Percentiles rank a stretch among this genome's conserved stretches.
phyloP scores from a whole-genome alignment of 2,329 filamentous ascomycete genomes.

The Ophiocordyceps unilateralis region DNA sequence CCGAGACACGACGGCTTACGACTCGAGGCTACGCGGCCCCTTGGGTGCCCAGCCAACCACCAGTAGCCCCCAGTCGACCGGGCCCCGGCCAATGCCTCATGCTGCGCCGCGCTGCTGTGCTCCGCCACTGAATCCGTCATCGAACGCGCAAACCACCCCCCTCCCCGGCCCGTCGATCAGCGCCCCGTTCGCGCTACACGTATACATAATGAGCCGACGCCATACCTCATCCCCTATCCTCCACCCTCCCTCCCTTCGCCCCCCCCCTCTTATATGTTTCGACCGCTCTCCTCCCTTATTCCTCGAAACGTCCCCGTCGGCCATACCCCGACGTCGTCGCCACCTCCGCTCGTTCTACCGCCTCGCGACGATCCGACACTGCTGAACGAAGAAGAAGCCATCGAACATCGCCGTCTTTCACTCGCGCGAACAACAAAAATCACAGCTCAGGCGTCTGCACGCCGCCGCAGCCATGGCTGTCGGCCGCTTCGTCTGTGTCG shows the following conservation, averaged over 20 bases:
- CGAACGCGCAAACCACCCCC: neutral
- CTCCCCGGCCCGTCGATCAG: neutral
- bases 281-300: neutral
- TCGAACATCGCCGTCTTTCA: too few relatives aligned
- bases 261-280: neutral
- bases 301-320: neutral
- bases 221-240: neutral
- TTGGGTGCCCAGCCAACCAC: neutral
- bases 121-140: neutral
- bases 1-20: neutral
- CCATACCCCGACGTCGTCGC: neutral
- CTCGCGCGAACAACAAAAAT: too few relatives aligned
- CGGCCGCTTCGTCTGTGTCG: constrained; percentile 73
- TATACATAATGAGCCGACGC: neutral
- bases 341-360: neutral
- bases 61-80: neutral
- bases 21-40: neutral
- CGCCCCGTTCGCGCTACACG: neutral
- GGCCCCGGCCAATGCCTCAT: neutral
- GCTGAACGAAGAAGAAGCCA: too few relatives aligned
- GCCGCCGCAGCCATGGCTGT: constrained; percentile 31
- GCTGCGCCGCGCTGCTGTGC: neutral
- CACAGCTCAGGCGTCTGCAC: too few relatives aligned
- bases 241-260: neutral
- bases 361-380: neutral